phyloP scores from a whole-genome alignment of 768 basidiomycete species.

The Boletus patriciae region DNA sequence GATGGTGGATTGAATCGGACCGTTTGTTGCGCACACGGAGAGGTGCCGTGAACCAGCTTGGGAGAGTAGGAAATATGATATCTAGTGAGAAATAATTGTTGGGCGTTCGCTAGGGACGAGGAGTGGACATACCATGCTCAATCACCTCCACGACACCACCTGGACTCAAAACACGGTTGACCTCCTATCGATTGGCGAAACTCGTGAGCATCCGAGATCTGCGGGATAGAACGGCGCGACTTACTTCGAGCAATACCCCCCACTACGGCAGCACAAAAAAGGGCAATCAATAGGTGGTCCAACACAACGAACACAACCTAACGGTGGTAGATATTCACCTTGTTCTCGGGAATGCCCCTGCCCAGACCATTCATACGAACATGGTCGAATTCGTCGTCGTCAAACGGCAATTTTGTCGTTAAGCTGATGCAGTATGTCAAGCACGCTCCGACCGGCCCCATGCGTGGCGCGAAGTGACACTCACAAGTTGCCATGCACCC shows the following conservation, averaged over 20 bases:
- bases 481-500: slow-evolving; percentile 81
- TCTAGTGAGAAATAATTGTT: slow-evolving; percentile 42
- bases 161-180: slow-evolving; percentile 66
- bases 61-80: slow-evolving; percentile 71
- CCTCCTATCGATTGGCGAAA: slow-evolving; percentile 49
- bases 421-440: slow-evolving; percentile 43
- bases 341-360: slow-evolving; percentile 71
- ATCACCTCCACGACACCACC: slow-evolving; percentile 70
- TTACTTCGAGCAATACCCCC: slow-evolving; percentile 65
- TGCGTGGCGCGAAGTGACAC: slow-evolving; percentile 17
- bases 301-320: not conserved
- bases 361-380: slow-evolving; percentile 71
- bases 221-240: not conserved
- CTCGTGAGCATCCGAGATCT: not conserved
- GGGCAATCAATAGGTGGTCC: slow-evolving; percentile 1
- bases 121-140: slow-evolving; percentile 59
- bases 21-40: slow-evolving; percentile 54
- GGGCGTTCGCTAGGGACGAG: not conserved
- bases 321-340: slow-evolving; percentile 39
- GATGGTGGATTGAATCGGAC: slow-evolving; percentile 50
- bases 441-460: not conserved
- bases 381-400: slow-evolving; percentile 81
- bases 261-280: slow-evolving; percentile 43
- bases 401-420: slow-evolving; percentile 75
- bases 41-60: slow-evolving; percentile 75